Conservation (phyloP, 1,139 yeast species). For the Debaryomycetaceae sp. region DNA sequence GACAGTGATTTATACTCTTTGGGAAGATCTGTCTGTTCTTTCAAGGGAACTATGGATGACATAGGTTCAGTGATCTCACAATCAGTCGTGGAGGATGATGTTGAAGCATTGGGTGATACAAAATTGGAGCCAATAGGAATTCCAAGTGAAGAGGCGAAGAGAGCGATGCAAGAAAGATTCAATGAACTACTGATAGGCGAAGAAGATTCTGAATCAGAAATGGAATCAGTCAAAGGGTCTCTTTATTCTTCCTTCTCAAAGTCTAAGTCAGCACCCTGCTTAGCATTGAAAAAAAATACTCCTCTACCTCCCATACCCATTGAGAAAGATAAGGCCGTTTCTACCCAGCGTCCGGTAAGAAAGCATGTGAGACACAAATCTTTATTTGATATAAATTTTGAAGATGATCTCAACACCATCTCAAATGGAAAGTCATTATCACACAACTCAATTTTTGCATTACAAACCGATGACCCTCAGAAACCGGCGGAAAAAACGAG, state of each 20-base stretch:
- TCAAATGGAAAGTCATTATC: not conserved
- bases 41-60: conserved; percentile 31
- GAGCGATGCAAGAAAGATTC: conserved; percentile 25
- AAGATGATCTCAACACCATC: conserved; percentile 10
- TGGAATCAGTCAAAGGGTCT: conserved; percentile 15
- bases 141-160: conserved; percentile 32
- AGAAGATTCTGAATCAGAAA: conserved; percentile 30
- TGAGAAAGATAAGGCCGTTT: not conserved
- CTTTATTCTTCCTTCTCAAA: conserved; percentile 12
- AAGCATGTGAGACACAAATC: conserved; percentile 40
- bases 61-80: conserved; percentile 14
- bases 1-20: conserved; percentile 18
- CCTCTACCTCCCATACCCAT: conserved; percentile 2
- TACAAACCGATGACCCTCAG: not conserved
- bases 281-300: conserved; percentile 11
- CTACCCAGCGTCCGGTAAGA: conserved; percentile 19
- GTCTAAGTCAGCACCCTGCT: conserved; percentile 22
- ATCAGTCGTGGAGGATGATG: conserved; percentile 10
- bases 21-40: conserved; percentile 16
- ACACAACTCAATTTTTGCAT: conserved; percentile 4
- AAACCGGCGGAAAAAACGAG: conserved; percentile 9
- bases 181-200: conserved; percentile 19
- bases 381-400: conserved; percentile 36
- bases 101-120: conserved; percentile 3
- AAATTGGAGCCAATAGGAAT: conserved; percentile 33